Evolutionary conservation across 2,329 filamentous ascomycete genomes (phyloP).

Genomic region (Aspergillus udagawae): DNA sequence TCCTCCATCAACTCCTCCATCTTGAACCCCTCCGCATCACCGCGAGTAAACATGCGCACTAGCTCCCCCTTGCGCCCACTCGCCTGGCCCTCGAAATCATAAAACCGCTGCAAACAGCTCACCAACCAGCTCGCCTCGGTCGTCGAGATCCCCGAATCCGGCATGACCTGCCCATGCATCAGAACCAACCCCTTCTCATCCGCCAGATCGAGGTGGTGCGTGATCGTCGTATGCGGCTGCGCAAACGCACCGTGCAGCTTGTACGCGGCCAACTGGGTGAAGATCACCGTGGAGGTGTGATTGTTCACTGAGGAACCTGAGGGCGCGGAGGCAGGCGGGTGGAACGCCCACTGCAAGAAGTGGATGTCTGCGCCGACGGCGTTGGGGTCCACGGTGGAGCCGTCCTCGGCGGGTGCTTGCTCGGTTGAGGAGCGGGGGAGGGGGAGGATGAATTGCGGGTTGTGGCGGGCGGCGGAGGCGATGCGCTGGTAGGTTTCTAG

Average conservation of each 20-base stretch:
- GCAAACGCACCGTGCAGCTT: conserved; percentile 87
- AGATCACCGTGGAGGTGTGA: conserved; percentile 71
- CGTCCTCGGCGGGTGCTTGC: conserved; percentile 9
- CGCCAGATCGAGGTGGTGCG: conserved; percentile 80
- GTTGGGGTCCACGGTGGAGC: conserved; percentile 27
- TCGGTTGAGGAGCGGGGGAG: conserved; percentile 51
- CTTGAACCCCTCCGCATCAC: conserved; percentile 69
- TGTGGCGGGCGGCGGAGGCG: conserved; percentile 62
- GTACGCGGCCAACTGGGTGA: conserved; percentile 90
- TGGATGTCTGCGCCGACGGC: conserved; percentile 78
- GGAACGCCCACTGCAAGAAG: conserved; percentile 95
- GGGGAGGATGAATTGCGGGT: conserved; percentile 89
- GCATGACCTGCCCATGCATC: conserved; percentile 76
- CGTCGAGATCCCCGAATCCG: conserved; percentile 69
- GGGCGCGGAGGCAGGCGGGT: conserved; percentile 49
- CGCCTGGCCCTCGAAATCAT: conserved; percentile 58
- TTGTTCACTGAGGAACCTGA: conserved; percentile 43
- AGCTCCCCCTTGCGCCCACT: conserved; percentile 62
- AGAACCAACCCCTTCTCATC: conserved; percentile 73
- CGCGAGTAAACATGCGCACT: conserved; percentile 75
- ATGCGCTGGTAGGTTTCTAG: conserved; percentile 70
- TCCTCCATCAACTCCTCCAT: conserved; percentile 84
- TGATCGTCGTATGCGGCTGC: conserved; percentile 87
- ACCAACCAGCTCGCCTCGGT: conserved; percentile 86
- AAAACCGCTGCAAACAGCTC: conserved; percentile 93